Base-by-base conservation (phyloP, 202 grass and related monocot species). In the Zizania palustris region DNA sequence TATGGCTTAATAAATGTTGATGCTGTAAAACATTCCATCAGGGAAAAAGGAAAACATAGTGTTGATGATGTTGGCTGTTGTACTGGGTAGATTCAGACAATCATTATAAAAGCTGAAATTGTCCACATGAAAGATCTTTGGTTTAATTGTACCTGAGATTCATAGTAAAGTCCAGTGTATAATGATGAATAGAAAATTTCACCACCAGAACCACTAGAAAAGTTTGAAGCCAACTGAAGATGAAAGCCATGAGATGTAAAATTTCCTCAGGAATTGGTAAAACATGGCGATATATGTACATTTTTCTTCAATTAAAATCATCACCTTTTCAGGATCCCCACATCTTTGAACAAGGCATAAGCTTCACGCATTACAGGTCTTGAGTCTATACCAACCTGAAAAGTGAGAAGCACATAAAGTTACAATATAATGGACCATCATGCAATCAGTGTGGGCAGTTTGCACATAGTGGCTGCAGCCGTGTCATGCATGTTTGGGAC, bases 281-380 rank as follows among this genome's bases (percentile, higher is more conserved):
- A 14, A 34, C 19, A 45, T 28, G 5, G 51, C 4, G 57, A 56
- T 12, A 19, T 50, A 66, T 14, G 45, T 8, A 12, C 18, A 63
- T 49, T 11, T 1, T n/a, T 62, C 14, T 39, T 79, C n/a, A 42
- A 18, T 15, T 57, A 65, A 64, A 54, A 75, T 38, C 74, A 97
- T 91, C 87, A 97, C 95, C 91, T 92, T 88, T 73, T 97, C 71
- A 28, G 95, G 95, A 38, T 97, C 85, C 20, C 87, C 89, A 63
- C 95, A 81, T 94, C 73, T 86, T 83, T 97, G 75, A 94, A 94
- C 80, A 94, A 33, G 3, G 77, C 60, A 57, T 90, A 94, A 34
- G 89, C 77, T 78, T 88, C 63, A 7, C 77, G 85, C 95, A 94
- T 97, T 41, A 97, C 83, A 56, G 95, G 89, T 75, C 95, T 83